phyloP scores from a whole-genome alignment of 345 rosid species.

The Salix viminalis region DNA sequence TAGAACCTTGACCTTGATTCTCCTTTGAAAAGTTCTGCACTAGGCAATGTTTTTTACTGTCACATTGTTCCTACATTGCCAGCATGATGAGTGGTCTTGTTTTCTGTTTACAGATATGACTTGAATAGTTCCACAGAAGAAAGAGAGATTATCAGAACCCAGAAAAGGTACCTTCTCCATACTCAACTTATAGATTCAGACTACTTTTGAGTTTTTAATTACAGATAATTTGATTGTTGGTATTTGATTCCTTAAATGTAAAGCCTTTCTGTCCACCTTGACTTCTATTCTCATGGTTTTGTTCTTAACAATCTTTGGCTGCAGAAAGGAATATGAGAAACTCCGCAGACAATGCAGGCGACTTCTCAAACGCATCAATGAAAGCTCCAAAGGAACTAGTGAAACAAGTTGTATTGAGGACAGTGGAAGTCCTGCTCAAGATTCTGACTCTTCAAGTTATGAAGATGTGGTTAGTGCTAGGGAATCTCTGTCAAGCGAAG shows the following conservation, averaged over 20 bases:
- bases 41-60: neutral
- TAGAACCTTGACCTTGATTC: neutral
- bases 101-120: slow-evolving; percentile 50
- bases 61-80: neutral
- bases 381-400: slow-evolving; percentile 35
- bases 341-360: slow-evolving; percentile 64
- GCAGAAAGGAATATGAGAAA: slow-evolving; percentile 82
- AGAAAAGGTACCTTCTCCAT: slow-evolving; percentile 51
- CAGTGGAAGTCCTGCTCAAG: slow-evolving; percentile 41
- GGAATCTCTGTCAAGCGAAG: slow-evolving; percentile 64
- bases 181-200: neutral
- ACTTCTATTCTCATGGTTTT: slow-evolving; percentile 1
- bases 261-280: neutral
- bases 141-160: slow-evolving; percentile 54
- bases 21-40: neutral
- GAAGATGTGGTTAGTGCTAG: slow-evolving; percentile 72
- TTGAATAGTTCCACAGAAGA: slow-evolving; percentile 76
- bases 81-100: neutral
- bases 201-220: neutral
- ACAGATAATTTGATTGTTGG: neutral
- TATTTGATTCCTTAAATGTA: neutral
- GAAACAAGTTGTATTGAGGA: slow-evolving; percentile 27
- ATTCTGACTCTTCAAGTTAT: slow-evolving; percentile 50
- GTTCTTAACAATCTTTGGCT: slow-evolving; percentile 11
- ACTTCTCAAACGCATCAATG: slow-evolving; percentile 40